Evolutionary conservation across 176 grass and related monocot species (phyloP), one percentile per base, ranked within the genome.

Genomic region (Miscanthus lutarioriparius): DNA sequence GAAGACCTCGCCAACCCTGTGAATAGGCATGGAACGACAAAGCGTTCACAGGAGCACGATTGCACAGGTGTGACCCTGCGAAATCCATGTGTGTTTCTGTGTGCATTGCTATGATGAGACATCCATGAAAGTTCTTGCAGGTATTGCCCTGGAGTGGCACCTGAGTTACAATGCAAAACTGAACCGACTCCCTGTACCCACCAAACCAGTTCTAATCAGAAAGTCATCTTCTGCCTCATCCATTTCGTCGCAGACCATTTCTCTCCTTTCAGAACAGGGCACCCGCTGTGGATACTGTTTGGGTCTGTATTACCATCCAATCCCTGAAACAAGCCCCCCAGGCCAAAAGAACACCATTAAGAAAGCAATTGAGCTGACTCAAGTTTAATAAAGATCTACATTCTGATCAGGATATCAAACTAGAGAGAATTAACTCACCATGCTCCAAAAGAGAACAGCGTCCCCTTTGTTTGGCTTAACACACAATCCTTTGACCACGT

Each of bases 221-320:
- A 74, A n/a, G 74, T 85, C 64, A 90, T 63, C 61, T 89, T 95
- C 64, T 97, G 92, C 72, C 95, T 92, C 95, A 97, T 91, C 95
- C 95, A 97, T 88, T 95, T 97, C 58, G 95, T 97, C 45, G 95
- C 95, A 1, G 95, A 95, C 95, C 95, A 97, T 82, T 97, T 97
- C 83, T 95, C 95, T 9, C 95, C 95, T 82, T 86, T 86, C n/a
- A 97, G 79, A 80, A 97, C 95, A 28, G 91, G 63, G 65, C 95
- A 97, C 77, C 95, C 92, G 49, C 91, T 85, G 70, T 97, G 95
- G 69, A 95, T 54, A 76, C 95, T 97, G 54, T 85, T 97, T 25
- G 79, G 67, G 64, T 97, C 92, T 3, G 85, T 86, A 77, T 95
- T 78, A 10, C 95, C 95, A 44, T 93, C 87, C 15, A 97, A 71